These are phyloP conservation scores for Alternaria metachromatica DNA, from an alignment of 2,329 filamentous ascomycete species.

Conservation along the genomic window DNA sequence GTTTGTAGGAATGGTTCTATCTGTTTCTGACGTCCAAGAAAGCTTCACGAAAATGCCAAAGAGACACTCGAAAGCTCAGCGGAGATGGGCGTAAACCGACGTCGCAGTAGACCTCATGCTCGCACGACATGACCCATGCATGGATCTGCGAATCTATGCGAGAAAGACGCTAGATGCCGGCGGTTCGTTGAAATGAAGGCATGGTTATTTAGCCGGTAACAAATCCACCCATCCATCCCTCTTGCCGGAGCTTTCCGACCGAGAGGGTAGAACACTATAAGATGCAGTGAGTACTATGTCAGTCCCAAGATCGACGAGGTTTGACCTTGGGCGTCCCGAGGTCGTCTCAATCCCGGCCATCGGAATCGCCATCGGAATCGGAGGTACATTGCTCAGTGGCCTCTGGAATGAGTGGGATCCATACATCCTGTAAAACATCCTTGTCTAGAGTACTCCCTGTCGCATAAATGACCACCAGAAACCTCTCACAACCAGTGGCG, in stretches of 20 bases:
- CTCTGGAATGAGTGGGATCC: background rate
- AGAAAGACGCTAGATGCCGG: background rate
- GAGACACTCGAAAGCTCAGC: background rate
- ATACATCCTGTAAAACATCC: background rate
- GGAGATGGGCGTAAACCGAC: background rate
- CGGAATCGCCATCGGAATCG: background rate
- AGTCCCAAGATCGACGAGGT: constrained; percentile 4
- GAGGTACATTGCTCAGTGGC: background rate
- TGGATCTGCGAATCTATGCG: background rate
- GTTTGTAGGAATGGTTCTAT: background rate
- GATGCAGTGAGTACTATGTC: constrained; percentile 9
- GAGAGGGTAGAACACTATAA: constrained; percentile 10
- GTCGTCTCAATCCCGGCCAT: background rate
- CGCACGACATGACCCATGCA: background rate
- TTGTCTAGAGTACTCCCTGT: background rate
- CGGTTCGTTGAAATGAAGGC: background rate
- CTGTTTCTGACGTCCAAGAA: background rate
- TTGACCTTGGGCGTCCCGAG: constrained; percentile 20
- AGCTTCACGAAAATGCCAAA: background rate
- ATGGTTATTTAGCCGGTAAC: constrained; percentile 32
- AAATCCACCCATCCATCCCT: constrained; percentile 8
- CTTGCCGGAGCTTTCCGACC: constrained; percentile 24
- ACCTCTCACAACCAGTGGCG: background rate
- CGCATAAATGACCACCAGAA: background rate
- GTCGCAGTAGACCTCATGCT: background rate